These are phyloP conservation scores for Phalaenopsis aphrodite DNA, from an alignment of 106 monocot genomes.

Conservation along the genomic window DNA sequence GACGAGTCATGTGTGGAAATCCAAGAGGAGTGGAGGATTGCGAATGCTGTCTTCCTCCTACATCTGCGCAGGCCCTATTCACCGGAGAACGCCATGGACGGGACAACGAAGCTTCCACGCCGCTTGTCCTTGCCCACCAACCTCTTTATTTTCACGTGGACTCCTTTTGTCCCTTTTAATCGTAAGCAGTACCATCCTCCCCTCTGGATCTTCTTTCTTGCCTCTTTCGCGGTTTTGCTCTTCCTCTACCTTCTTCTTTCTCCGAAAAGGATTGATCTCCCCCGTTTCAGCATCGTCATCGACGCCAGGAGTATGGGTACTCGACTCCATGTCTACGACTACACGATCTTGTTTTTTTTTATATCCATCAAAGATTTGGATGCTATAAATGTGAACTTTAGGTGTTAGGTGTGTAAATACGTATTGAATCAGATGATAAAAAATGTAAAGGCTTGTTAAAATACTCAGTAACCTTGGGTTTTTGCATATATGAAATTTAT, in stretches of 20 bases:
- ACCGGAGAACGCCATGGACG: constrained; percentile 1
- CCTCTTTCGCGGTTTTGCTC: constrained; percentile 3
- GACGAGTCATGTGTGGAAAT: no score
- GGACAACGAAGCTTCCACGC: constrained; percentile 1
- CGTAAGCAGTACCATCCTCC: constrained; percentile 10
- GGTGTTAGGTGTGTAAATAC: no score
- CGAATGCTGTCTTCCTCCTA: not conserved
- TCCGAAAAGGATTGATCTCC: not conserved
- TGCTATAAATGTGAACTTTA: no score
- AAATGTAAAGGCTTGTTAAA: no score
- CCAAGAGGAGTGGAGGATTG: not conserved
- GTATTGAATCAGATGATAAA: no score
- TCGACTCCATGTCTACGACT: constrained; percentile 59
- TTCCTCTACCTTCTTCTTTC: constrained; percentile 24
- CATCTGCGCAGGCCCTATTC: not conserved
- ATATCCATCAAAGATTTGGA: no score
- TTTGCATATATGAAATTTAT: no score
- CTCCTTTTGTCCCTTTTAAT: not conserved
- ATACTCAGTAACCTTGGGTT: no score
- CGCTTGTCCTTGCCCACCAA: constrained; percentile 9
- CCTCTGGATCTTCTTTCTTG: constrained; percentile 12
- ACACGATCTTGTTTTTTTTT: not conserved
- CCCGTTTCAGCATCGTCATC: constrained; percentile 41
- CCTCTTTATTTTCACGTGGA: constrained; percentile 13
- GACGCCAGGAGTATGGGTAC: constrained; percentile 92